These are phyloP conservation scores for Heterobasidion irregulare DNA, from an alignment of 1,284 basidiomycete genomes.

Conservation along the genomic window DNA sequence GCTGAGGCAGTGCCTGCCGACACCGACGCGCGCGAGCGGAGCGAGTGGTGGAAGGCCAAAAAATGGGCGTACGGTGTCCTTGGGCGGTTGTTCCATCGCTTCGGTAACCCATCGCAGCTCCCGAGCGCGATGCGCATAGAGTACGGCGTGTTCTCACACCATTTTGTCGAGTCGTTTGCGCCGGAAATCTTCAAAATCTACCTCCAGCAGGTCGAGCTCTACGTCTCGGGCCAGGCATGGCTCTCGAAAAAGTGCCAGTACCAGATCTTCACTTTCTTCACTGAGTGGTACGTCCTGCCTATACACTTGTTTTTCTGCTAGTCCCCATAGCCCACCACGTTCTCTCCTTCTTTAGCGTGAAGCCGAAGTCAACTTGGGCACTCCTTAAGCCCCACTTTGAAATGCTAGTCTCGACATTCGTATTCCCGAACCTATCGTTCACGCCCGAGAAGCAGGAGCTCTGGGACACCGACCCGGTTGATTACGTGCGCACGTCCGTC, in stretches of 20 bases:
- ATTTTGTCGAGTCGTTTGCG: constrained; percentile 73
- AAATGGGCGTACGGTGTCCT: constrained; percentile 82
- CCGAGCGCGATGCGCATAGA: constrained; percentile 61
- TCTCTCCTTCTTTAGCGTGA: constrained; percentile 47
- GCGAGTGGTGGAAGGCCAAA: constrained; percentile 84
- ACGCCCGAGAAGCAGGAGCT: constrained; percentile 55
- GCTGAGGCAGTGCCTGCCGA: constrained; percentile 58
- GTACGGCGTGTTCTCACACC: constrained; percentile 65
- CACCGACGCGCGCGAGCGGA: constrained; percentile 65
- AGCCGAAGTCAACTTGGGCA: constrained; percentile 82
- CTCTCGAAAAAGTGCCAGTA: constrained; percentile 76
- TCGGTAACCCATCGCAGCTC: constrained; percentile 80
- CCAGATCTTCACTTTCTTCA: constrained; percentile 75
- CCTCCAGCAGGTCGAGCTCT: constrained; percentile 67
- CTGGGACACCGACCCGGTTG: constrained; percentile 74
- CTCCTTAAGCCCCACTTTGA: constrained; percentile 78
- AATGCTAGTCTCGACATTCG: constrained; percentile 65
- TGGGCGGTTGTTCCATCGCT: constrained; percentile 72
- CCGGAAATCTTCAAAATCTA: constrained; percentile 81
- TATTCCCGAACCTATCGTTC: constrained; percentile 83
- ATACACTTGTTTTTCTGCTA: neutral
- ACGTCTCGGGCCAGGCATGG: constrained; percentile 66
- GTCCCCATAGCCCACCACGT: constrained; percentile 2
- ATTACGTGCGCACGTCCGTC: constrained; percentile 66
- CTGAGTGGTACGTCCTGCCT: constrained; percentile 58